A percentile compares a stretch with the other conserved stretches of the same genome.
Conservation (phyloP, 768 basidiomycete genomes). For the Galerina sulciceps region DNA sequence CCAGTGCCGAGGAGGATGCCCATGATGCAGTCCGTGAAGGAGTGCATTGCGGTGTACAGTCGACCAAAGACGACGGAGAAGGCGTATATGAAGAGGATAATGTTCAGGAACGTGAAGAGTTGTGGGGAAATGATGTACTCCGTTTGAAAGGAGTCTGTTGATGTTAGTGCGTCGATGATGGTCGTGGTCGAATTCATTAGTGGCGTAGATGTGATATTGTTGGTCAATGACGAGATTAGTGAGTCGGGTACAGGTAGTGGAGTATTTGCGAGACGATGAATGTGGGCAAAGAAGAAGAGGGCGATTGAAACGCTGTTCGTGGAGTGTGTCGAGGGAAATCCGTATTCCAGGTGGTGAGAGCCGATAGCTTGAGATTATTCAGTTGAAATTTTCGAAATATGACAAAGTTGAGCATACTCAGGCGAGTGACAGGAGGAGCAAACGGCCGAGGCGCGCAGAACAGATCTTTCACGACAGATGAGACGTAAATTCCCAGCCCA, state of each 20-base stretch:
- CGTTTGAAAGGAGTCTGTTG: slow-evolving; percentile 22
- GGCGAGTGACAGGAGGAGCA: slow-evolving; percentile 87
- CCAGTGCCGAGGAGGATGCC: slow-evolving; percentile 68
- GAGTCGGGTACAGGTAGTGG: slow-evolving; percentile 16
- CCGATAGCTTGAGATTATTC: slow-evolving; percentile 61
- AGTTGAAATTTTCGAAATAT: neutral
- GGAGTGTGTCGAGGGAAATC: slow-evolving; percentile 95
- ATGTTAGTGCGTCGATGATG: neutral
- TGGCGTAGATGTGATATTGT: slow-evolving; percentile 8
- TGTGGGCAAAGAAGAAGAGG: slow-evolving; percentile 69
- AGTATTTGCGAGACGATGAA: slow-evolving; percentile 54
- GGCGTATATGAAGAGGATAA: slow-evolving; percentile 58
- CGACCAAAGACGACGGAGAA: slow-evolving; percentile 80
- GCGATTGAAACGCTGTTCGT: slow-evolving; percentile 92
- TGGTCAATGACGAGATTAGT: slow-evolving; percentile 2
- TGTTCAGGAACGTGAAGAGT: slow-evolving; percentile 45
- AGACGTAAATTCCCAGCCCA: slow-evolving; percentile 82
- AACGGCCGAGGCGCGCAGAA: slow-evolving; percentile 91
- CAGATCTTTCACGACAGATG: slow-evolving; percentile 88
- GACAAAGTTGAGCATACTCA: slow-evolving; percentile 56
- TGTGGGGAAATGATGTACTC: slow-evolving; percentile 45
- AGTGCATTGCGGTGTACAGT: slow-evolving; percentile 89
- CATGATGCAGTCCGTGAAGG: slow-evolving; percentile 71
- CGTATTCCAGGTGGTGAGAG: slow-evolving; percentile 86
- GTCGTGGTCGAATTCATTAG: slow-evolving; percentile 5